These are phyloP conservation scores for Tetramitus jugosus DNA, from an alignment of 208 protist species.

Conservation along the genomic window DNA sequence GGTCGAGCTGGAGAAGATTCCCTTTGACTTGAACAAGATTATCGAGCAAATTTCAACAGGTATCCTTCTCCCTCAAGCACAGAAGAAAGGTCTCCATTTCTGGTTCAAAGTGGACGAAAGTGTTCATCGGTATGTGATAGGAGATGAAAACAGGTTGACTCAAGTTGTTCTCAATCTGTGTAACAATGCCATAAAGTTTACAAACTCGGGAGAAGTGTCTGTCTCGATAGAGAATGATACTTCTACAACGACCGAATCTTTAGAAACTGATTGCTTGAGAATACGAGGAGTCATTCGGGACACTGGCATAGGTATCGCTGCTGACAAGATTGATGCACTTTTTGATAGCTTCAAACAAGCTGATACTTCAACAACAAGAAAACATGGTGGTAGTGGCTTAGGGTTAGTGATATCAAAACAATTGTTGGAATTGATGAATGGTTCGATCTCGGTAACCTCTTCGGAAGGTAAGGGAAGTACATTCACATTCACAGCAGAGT, in stretches of 20 bases:
- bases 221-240: no score
- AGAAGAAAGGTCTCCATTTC: background rate
- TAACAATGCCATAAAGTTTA: background rate
- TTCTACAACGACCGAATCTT: no score
- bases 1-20: background rate
- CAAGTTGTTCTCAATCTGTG: background rate
- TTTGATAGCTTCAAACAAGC: background rate
- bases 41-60: background rate
- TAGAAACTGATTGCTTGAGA: background rate
- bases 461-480: background rate
- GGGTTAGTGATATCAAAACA: background rate
- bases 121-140: background rate
- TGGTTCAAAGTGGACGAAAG: background rate
- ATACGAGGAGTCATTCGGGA: background rate
- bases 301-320: background rate
- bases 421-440: background rate
- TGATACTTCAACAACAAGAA: background rate
- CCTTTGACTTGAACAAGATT: background rate
- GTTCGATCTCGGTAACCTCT: background rate
- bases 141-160: background rate
- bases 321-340: background rate
- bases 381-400: background rate
- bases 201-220: background rate
- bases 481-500: background rate
- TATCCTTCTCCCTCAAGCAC: background rate